phyloP scores from a whole-genome alignment of 768 basidiomycete genomes.

The Pluteus cervinus region DNA sequence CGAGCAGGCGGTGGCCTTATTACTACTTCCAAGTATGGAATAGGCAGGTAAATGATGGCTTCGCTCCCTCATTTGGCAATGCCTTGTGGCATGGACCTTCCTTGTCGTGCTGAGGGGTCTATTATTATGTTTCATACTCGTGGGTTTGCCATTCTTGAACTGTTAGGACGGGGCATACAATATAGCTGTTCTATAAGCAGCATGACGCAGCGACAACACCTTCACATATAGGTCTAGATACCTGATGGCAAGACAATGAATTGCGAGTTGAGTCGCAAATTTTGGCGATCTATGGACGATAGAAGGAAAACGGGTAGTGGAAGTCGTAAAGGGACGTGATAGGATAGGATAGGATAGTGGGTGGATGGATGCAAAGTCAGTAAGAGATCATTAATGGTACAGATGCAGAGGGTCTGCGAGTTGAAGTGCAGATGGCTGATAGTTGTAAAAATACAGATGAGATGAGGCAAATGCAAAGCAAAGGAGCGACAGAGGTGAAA shows the following conservation, averaged over 20 bases:
- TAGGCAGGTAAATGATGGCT: too few species aligned
- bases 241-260: slow-evolving; percentile 15
- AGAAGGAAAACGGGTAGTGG: background rate
- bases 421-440: slow-evolving; percentile 39
- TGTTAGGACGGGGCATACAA: too few species aligned
- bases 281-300: slow-evolving; percentile 5
- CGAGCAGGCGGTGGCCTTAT: too few species aligned
- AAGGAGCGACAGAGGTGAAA: slow-evolving; percentile 3
- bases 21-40: too few species aligned
- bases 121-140: too few species aligned
- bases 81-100: too few species aligned
- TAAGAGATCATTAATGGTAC: slow-evolving; percentile 8
- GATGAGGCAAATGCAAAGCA: slow-evolving; percentile 1
- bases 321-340: slow-evolving; percentile 4
- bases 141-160: too few species aligned
- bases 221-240: too few species aligned
- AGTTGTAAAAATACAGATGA: slow-evolving; percentile 19
- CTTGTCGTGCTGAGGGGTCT: too few species aligned
- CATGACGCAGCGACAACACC: too few species aligned
- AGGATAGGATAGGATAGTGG: slow-evolving; percentile 6
- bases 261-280: slow-evolving; percentile 31
- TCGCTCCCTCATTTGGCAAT: too few species aligned
- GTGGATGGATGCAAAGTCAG: slow-evolving; percentile 5
- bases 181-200: too few species aligned
- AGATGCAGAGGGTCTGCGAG: slow-evolving; percentile 28